Evolutionary conservation across 2,329 filamentous ascomycete species (phyloP).

Genomic region (Fusarium chaquense): DNA sequence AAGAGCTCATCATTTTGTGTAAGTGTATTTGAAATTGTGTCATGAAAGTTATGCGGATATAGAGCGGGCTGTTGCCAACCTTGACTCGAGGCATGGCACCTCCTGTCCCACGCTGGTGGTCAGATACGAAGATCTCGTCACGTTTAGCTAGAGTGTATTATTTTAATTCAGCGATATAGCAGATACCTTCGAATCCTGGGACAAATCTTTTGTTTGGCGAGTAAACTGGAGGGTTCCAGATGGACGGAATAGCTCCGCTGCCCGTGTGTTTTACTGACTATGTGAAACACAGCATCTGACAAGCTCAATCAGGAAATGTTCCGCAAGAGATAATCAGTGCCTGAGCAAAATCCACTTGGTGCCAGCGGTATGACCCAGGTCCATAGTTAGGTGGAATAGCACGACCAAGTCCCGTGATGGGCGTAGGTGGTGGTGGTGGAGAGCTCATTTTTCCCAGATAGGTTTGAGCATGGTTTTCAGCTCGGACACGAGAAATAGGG

Average conservation of each 20-base stretch:
- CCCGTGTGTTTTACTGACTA: not conserved
- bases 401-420: conserved; percentile 36
- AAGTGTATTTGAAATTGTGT: conserved; percentile 1
- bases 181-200: not conserved
- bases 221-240: not conserved
- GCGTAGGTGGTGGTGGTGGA: conserved; percentile 24
- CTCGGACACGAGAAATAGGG: conserved; percentile 28
- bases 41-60: not conserved
- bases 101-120: not conserved
- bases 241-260: not conserved
- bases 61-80: not conserved
- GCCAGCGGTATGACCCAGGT: conserved; percentile 10
- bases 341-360: conserved; percentile 40
- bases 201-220: not conserved
- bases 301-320: conserved; percentile 15
- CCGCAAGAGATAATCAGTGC: conserved; percentile 24
- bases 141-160: conserved; percentile 3
- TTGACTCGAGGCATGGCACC: conserved; percentile 1
- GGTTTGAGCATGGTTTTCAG: conserved; percentile 36
- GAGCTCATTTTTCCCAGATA: conserved; percentile 3
- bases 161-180: not conserved
- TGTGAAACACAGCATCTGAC: conserved; percentile 7
- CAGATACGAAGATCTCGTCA: not conserved
- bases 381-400: conserved; percentile 25
- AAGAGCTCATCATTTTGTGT: not conserved